Conservation (phyloP, 2,329 filamentous ascomycete species). For the Ascochyta koolunga region DNA sequence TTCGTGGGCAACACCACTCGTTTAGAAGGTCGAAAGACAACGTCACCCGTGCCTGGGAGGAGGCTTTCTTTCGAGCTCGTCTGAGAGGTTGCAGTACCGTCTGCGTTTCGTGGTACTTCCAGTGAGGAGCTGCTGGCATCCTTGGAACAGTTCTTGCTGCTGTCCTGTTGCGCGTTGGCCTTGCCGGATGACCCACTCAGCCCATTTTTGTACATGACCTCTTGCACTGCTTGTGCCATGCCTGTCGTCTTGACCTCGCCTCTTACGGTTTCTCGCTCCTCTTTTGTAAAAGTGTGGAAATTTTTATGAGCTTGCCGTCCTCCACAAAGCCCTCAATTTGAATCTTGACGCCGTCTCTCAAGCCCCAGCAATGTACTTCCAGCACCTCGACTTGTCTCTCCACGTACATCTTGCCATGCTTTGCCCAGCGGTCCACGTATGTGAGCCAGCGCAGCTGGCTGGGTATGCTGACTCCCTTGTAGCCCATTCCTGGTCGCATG, state of each 20-base stretch:
- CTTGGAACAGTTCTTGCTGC: slow-evolving; percentile 23
- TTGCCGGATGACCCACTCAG: slow-evolving; percentile 36
- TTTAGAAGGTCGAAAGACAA: slow-evolving; percentile 75
- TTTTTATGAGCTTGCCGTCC: slow-evolving; percentile 86
- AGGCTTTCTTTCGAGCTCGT: slow-evolving; percentile 36
- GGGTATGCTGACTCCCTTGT: slow-evolving; percentile 84
- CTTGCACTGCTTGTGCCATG: slow-evolving; percentile 54
- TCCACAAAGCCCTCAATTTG: slow-evolving; percentile 84
- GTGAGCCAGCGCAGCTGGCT: slow-evolving; percentile 86
- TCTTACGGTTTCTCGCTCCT: slow-evolving; percentile 72
- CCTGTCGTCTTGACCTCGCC: slow-evolving; percentile 55
- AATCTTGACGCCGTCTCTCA: slow-evolving; percentile 86
- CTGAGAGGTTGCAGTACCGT: slow-evolving; percentile 23
- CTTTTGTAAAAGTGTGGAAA: slow-evolving; percentile 78
- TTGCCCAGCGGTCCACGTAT: slow-evolving; percentile 89
- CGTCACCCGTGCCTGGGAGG: slow-evolving; percentile 67
- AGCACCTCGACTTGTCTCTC: slow-evolving; percentile 83
- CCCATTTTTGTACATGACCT: slow-evolving; percentile 51
- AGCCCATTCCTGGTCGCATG: slow-evolving; percentile 87
- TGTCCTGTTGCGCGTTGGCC: slow-evolving; percentile 13
- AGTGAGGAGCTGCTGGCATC: slow-evolving; percentile 26
- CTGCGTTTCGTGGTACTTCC: slow-evolving; percentile 23
- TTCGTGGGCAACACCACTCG: slow-evolving; percentile 76
- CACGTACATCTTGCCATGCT: slow-evolving; percentile 75
- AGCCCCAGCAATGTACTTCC: slow-evolving; percentile 88